These are phyloP conservation scores for Coemansia sp. DNA, from an alignment of 192 early-diverging fungal genomes.

Conservation along the genomic window DNA sequence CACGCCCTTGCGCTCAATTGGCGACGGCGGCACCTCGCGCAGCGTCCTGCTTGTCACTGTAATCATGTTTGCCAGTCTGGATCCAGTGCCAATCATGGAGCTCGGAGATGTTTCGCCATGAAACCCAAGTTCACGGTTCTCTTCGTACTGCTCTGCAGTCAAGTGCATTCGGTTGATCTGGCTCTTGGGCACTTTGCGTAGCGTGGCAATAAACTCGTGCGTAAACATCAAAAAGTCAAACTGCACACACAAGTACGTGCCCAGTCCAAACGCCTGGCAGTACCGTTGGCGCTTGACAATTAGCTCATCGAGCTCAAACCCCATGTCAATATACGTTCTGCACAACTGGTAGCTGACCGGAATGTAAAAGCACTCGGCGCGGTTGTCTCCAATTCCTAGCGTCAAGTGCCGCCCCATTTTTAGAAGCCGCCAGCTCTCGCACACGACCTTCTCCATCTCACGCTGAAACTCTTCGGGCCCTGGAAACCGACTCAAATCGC, in stretches of 20 bases:
- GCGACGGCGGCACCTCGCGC: conserved; percentile 68
- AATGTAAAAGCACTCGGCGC: conserved; percentile 86
- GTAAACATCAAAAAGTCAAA: conserved; percentile 93
- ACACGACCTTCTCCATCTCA: conserved; percentile 73
- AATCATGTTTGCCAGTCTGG: background rate
- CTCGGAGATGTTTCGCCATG: background rate
- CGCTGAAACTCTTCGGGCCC: conserved; percentile 70
- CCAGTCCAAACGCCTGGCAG: conserved; percentile 81
- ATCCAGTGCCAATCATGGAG: background rate
- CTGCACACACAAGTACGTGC: conserved; percentile 83
- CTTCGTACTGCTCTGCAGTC: conserved; percentile 13
- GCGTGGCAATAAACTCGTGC: conserved; percentile 86
- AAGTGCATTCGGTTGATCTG: conserved; percentile 58
- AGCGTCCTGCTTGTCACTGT: conserved; percentile 6
- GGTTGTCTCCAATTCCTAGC: conserved; percentile 92
- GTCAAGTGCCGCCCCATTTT: conserved; percentile 72
- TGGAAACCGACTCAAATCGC: conserved; percentile 76
- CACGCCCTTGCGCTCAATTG: conserved; percentile 78
- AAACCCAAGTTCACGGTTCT: conserved; percentile 14
- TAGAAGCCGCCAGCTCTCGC: conserved; percentile 68
- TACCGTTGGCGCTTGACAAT: conserved; percentile 88
- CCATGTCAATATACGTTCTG: conserved; percentile 73
- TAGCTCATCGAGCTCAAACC: conserved; percentile 88
- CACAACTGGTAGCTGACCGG: conserved; percentile 84
- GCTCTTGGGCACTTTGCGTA: conserved; percentile 65